Evolutionary conservation across 768 basidiomycete genomes (phyloP).

Genomic region (Xerocomellus intermedius): DNA sequence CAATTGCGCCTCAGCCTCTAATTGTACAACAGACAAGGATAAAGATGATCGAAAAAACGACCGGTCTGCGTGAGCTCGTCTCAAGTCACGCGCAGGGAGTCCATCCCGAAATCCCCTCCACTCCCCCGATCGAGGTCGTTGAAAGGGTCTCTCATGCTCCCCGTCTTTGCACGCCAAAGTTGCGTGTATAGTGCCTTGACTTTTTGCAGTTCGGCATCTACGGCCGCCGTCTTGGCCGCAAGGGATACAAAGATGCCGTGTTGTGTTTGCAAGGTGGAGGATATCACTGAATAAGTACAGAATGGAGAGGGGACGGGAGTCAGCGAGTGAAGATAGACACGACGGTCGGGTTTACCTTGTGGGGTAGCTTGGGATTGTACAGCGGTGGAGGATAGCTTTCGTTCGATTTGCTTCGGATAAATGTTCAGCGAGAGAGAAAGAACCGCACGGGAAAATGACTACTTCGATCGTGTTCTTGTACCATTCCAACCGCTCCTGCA

Average conservation of each 20-base stretch:
- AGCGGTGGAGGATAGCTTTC: slow-evolving; percentile 69
- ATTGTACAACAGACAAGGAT: background rate
- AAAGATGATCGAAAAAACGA: too few species aligned
- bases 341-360: slow-evolving; percentile 49
- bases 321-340: background rate
- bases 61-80: background rate
- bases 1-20: background rate
- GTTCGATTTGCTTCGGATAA: slow-evolving; percentile 57
- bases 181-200: slow-evolving; percentile 74
- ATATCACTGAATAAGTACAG: slow-evolving; percentile 48
- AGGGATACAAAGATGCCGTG: slow-evolving; percentile 74
- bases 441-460: slow-evolving; percentile 4
- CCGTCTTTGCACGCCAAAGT: slow-evolving; percentile 76
- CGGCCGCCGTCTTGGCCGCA: slow-evolving; percentile 70
- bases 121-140: slow-evolving; percentile 45
- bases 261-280: slow-evolving; percentile 77
- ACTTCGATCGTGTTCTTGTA: slow-evolving; percentile 83
- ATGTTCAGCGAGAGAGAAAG: background rate
- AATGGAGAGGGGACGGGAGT: background rate
- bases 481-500: slow-evolving; percentile 70
- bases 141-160: slow-evolving; percentile 83
- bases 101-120: slow-evolving; percentile 46
- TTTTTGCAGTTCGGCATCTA: slow-evolving; percentile 74
- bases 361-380: slow-evolving; percentile 66
- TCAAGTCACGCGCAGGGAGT: slow-evolving; percentile 26